Base-by-base conservation (phyloP, 371 early-diverging fungal genomes). In the Sanchytrium tribonematis region DNA sequence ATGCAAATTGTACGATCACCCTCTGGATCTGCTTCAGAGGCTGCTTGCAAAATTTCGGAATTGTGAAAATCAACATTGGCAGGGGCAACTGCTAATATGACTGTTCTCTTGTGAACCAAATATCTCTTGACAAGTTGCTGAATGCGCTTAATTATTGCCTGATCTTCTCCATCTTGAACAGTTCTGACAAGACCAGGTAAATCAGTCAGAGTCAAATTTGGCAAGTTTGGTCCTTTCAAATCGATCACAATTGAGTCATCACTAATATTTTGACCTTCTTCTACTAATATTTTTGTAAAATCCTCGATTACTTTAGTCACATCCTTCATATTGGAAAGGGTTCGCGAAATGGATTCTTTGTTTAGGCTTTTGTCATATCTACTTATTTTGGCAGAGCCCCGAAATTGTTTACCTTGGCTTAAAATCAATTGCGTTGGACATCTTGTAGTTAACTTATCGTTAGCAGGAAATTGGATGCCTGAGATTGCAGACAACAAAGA, bases 21-120 rank as follows among this genome's bases (percentile, higher is more conserved):
- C 72, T 86, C 86, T 16, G 90, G 87, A 81, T 93, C 95, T 17
- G 90, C 90, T 73, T 89, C 88, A 69, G 89, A 84, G 1, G 93
- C 93, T 30, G 92, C 75, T 76, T 91, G 89, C 66, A 94, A 80
- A 73, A 89, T 88, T 77, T 94, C 95, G 30, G 93, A 92, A 75
- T 91, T 93, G 72, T 87, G 88, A 32, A 94, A 79, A 76, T 93
- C 95, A 28, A 87, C 83, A 75, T 89, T 92, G 0, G 92, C 93
- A 30, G 93, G 89, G 66, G 87, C 85, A 27, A 95, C 91, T n/a
- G 93, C 93, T 67, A 95, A 80, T 72, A 95, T 91, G 68, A 95
- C 84, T 75, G 92, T 85, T 73, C 91, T 91, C 66, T 85, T 84
- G 73, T 89, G 90, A 66, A 83, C 78, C 65, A 91, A 87, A 75